Base-by-base conservation (phyloP, 1,139 yeast genomes). In the Saccharomycopsis crataegensis region DNA sequence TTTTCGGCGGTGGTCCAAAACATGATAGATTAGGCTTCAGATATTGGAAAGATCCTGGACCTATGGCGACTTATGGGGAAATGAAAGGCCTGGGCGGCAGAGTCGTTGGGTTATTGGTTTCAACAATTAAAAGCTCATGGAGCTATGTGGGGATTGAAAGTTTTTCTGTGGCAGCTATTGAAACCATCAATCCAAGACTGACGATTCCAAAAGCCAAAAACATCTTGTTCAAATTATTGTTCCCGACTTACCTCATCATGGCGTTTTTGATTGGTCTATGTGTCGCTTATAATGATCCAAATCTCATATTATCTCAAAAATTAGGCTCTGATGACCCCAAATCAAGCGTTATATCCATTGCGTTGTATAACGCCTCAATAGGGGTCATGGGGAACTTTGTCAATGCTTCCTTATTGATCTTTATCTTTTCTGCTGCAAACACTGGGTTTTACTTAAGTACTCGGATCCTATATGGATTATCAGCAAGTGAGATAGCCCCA, bases 121-220 rank as follows among this genome's bases (percentile, higher is more conserved):
- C 49, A 6, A 43, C 50, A 6, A 48, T 43, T 11, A 54, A 54
- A 45, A 43, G 50, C n/a, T 50, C 52, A 8, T 52, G 57, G 57
- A 53, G 57, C 17, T 54, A 54, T 50, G 55, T 49, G 14, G 61
- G 61, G 6, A 47, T 51, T 38, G 61, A 59, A 31, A 57, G 54
- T 40, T 51, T 59, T 33, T 58, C 59, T 8, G 50, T 80, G 59
- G 82, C 83, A 44, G 80, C 83, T 43, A 78, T 82, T n/a, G 85
- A 80, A 66, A 76, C 83, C 32, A 69, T 69, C 50, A 77, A 79
- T 64, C 84, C 83, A 55, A 66, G 74, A 61, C 67, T 70, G 58
- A 59, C 75, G 6, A 66, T 75, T 57, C 78, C 78, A 51, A 66
- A 66, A 60, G 77, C 78, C 51, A 72, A 71, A 60, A 74, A 73